Base-by-base conservation (phyloP, 2,329 filamentous ascomycete genomes). In the Mollisiaceae sp. region DNA sequence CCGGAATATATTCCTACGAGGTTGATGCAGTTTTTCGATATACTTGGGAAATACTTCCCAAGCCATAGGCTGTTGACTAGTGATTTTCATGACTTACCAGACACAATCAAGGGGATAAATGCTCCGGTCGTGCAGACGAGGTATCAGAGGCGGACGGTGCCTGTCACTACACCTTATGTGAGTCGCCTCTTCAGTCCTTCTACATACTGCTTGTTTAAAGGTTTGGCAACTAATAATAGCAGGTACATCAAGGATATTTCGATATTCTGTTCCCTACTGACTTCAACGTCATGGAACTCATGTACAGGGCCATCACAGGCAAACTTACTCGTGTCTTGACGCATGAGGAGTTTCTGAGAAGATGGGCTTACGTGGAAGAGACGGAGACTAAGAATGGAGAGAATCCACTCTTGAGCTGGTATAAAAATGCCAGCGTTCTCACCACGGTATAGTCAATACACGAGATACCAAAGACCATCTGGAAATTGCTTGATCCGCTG, bases 191-290 rank as follows among this genome's bases (percentile, higher is more conserved):
- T 43, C 55, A 6, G 55, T 8, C 5, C 27, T 32, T 18, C 41
- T 15, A 36, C 24, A 12, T 32, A 32, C 6, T 32, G 6, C 27
- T 32, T 32, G 27, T 32, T 36, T 38, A 12, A 20, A 38, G 36
- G 2, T 35, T 11, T 36, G 20, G 12, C 27, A 57, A 52, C 63
- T 20, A n/a, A 20, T 27, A 24, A 50, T 27, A 0, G 54, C 69
- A 96, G 92, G 92, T 97, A 57, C 94, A 98, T 77, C 96, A 99
- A 81, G 96, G 95, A 55, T 98, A 97, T 79, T 99, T 99, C 76
- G 96, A 99, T 77, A 97, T 99, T 73, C 89, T 99, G 76, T 99
- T 99, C 81, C 95, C 95, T 0, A 99, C 95, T 12, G 91, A 99
- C 79, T 99, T 99, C 77, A 84, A 86, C 68, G 90, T 97, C 71